Evolutionary conservation across 1,284 basidiomycete genomes (phyloP), one percentile per base, ranked within the genome.

Genomic region (Sanguinoderma infundibulare): DNA sequence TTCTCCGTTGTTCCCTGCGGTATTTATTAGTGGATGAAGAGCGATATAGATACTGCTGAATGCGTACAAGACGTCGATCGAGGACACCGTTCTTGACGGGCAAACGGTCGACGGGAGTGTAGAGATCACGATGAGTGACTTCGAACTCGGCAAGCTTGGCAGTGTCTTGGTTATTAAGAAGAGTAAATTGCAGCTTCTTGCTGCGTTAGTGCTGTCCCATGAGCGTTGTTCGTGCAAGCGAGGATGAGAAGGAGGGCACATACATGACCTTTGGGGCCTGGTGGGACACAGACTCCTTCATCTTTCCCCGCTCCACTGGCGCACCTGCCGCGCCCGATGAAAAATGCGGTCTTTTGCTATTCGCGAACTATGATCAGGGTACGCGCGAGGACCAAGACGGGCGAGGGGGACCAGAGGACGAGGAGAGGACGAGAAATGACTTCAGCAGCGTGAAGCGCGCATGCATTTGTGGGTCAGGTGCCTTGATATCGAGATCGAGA

Each of bases 131-230:
- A 74, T 94, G 91, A 26, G 93, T 96, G 65, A 97, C 92, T 77
- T 98, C 94, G 69, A 96, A 97, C 75, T 98, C 96, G 15, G 96
- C 92, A 62, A 98, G 85, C 72, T 91, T 92, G 67, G 98, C 96
- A 10, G 96, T 93, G 72, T 98, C 95, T 76, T 97, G 95, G 36
- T 94, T 89, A 73, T 91, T 94, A 68, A 98, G 82, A 49, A 96
- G 85, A 73, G 92, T 92, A 78, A 98, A 98, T 80, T 98, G 96
- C 49, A 98, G 86, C 73, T 94, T 89, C 81, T 97, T 97, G 69
- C 95, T 97, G 73, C 26, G 44, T 15, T 5, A 42, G 39, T n/a
- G 40, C 26, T n/a, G n/a, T n/a, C n/a, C n/a, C n/a, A n/a, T n/a
- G n/a, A n/a, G n/a, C n/a, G n/a, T 22, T 42, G 10, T 34, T 14